phyloP scores from a whole-genome alignment of 495 filamentous ascomycete genomes.

The Penicillium angulare region DNA sequence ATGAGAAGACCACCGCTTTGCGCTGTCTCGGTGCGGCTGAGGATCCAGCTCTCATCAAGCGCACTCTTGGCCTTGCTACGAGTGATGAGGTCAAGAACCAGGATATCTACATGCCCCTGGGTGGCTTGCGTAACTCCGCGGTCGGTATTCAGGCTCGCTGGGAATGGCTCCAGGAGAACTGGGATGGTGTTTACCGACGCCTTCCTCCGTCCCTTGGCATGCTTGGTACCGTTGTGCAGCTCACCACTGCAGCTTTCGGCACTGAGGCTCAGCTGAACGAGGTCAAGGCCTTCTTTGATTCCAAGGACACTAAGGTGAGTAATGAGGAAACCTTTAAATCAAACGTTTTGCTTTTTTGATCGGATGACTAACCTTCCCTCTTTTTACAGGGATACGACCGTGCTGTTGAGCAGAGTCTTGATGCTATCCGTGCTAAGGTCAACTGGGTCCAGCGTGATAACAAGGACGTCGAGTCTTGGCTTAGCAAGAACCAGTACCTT shows the following conservation, averaged over 20 bases:
- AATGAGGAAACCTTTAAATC: not conserved
- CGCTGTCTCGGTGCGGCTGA: slow-evolving; percentile 80
- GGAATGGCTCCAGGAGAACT: slow-evolving; percentile 81
- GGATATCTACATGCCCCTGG: slow-evolving; percentile 88
- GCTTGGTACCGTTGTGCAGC: slow-evolving; percentile 79
- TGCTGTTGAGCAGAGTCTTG: slow-evolving; percentile 59
- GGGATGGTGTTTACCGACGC: slow-evolving; percentile 75
- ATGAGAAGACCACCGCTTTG: slow-evolving; percentile 95
- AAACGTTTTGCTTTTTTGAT: not conserved
- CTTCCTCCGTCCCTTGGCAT: slow-evolving; percentile 76
- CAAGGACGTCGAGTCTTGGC: slow-evolving; percentile 59
- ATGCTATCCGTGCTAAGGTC: slow-evolving; percentile 58
- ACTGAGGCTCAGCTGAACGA: slow-evolving; percentile 68
- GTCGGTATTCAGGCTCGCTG: slow-evolving; percentile 80
- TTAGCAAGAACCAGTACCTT: slow-evolving; percentile 57
- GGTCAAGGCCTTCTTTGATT: slow-evolving; percentile 76
- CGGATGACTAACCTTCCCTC: slow-evolving; percentile 11
- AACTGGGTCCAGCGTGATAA: slow-evolving; percentile 62
- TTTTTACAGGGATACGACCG: slow-evolving; percentile 54
- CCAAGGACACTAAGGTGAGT: slow-evolving; percentile 72
- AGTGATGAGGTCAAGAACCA: slow-evolving; percentile 89
- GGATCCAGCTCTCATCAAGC: slow-evolving; percentile 73
- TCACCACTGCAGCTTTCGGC: slow-evolving; percentile 81
- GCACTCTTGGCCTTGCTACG: slow-evolving; percentile 71
- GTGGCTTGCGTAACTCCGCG: slow-evolving; percentile 72